These are phyloP conservation scores for Triticum turgidum DNA, from an alignment of 176 grass and related monocot genomes.

Conservation along the genomic window DNA sequence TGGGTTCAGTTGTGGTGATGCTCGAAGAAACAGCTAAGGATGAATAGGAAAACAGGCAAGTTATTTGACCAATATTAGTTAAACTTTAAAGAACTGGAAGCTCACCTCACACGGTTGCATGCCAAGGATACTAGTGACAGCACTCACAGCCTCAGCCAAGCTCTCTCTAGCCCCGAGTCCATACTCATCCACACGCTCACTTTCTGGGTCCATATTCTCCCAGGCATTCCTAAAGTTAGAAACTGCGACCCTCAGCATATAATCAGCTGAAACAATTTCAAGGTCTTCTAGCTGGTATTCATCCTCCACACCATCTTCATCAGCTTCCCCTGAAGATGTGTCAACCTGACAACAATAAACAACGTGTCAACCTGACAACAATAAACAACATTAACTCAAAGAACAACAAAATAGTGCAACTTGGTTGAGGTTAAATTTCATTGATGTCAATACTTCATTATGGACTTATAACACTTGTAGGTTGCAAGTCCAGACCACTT, in stretches of 20 bases:
- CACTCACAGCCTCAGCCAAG: constrained; percentile 84
- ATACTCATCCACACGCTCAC: constrained; percentile 87
- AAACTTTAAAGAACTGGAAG: constrained; percentile 13
- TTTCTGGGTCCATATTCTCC: constrained; percentile 85
- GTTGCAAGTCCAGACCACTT: not conserved
- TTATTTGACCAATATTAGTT: not conserved
- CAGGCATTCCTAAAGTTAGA: constrained; percentile 97
- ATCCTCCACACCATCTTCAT: constrained; percentile 95
- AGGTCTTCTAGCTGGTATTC: constrained; percentile 96
- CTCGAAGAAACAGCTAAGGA: not conserved
- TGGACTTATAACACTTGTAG: not conserved
- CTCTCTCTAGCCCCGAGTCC: constrained; percentile 90
- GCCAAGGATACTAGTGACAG: constrained; percentile 84
- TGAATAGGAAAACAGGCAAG: not conserved
- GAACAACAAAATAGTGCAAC: not conserved
- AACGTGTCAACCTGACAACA: constrained; percentile 66
- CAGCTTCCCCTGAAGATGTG: constrained; percentile 68
- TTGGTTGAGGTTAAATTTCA: not conserved
- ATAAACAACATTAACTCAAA: constrained; percentile 5
- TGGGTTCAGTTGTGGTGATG: not conserved
- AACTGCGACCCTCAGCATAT: constrained; percentile 87
- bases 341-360: constrained; percentile 63
- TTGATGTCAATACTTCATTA: not conserved
- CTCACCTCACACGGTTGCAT: constrained; percentile 97
- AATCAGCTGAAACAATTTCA: constrained; percentile 78